Conservation (phyloP, 148 eudicot species). For the Beta vulgaris region DNA sequence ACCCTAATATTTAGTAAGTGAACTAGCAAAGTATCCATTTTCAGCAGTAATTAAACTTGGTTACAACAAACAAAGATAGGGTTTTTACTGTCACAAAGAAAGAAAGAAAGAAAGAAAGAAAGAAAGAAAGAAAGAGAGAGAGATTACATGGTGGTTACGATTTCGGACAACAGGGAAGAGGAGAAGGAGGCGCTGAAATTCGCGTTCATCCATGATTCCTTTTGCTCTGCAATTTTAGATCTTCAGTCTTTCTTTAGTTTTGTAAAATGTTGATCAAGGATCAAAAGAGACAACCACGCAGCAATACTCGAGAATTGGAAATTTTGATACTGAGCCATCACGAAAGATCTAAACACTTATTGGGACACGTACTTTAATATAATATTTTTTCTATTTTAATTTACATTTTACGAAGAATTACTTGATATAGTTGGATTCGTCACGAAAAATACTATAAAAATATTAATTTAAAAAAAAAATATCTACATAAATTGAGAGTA, state of each 20-base stretch:
- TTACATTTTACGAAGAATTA: too few species aligned
- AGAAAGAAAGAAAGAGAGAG: constrained; percentile 8
- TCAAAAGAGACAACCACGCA: not conserved
- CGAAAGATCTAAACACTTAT: too few species aligned
- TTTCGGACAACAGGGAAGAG: constrained; percentile 72
- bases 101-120: too few species aligned
- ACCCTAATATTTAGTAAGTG: not conserved
- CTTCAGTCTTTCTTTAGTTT: not conserved
- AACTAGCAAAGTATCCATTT: too few species aligned
- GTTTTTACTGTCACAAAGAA: not conserved
- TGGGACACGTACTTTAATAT: too few species aligned
- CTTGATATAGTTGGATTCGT: too few species aligned
- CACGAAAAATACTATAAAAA: too few species aligned
- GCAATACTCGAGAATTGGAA: not conserved
- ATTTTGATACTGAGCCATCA: too few species aligned
- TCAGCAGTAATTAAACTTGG: not conserved
- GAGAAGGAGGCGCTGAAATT: constrained; percentile 58
- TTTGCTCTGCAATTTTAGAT: not conserved
- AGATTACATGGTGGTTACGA: constrained; percentile 56
- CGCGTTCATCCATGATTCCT: constrained; percentile 52
- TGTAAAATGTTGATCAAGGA: not conserved
- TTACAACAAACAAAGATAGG: not conserved
- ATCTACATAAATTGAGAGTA: too few species aligned
- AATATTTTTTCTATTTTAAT: too few species aligned
- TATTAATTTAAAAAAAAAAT: too few species aligned